Base-by-base conservation (phyloP, 495 filamentous ascomycete species). In the Venustampulla echinocandica region DNA sequence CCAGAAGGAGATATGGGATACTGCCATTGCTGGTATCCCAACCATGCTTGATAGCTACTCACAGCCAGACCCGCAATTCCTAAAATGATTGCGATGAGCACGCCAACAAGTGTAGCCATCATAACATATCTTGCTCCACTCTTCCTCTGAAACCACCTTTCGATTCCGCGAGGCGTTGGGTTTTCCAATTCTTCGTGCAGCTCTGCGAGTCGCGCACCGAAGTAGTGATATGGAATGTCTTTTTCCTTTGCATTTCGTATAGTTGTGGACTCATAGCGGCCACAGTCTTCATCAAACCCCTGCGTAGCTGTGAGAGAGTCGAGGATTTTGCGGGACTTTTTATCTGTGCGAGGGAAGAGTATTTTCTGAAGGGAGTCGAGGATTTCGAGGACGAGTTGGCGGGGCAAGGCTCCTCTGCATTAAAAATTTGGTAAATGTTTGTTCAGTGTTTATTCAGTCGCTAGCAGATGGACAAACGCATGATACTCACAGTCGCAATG, bases 121-220 rank as follows among this genome's bases (percentile, higher is more conserved):
- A 66, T 62, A 2, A 66, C 50, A 41, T 66, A 61, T 39, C 62
- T 56, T 2, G 63, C 59, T 15, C 62, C 62, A 44, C 65, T 68
- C 47, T 51, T 61, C 21, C 64, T 48, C 45, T 68, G 49, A 42
- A 68, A 43, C 62, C 59, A 62, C 33, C 55, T 61, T 42, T 61
- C 50, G 0, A 66, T 34, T 18, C 64, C 60, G 7, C 64, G 54
- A 13, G 65, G 61, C 24, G 47, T 52, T 30, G 65, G 65, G 22
- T 60, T 61, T 27, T 64, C 47, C 10, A 64, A 24, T 35, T 68
- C 65, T 30, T 64, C 50, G 39, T 66, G 62, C 6, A 66, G 49
- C 21, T 62, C 63, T 19, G 53, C 51, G 2, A 65, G 52, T 3
- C 55, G 60, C 14, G 47, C 23, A 17, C 56, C 62, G n/a, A 64